Base-by-base conservation (phyloP, 2,329 filamentous ascomycete species). In the Aspergillus chevalieri region DNA sequence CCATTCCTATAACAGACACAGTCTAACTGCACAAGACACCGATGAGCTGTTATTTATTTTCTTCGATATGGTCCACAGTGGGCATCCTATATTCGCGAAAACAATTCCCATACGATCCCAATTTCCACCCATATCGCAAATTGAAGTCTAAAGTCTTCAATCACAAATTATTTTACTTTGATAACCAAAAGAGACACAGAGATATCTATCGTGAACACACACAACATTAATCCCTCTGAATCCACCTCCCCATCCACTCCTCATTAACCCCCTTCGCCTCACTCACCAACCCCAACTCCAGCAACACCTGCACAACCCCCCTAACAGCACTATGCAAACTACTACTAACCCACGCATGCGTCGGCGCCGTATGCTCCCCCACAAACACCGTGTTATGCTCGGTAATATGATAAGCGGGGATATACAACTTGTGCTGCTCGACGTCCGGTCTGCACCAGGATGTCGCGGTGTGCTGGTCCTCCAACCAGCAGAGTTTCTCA, bases 211-310 rank as follows among this genome's bases (percentile, higher is more conserved):
- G n/a, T n/a, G n/a, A n/a, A n/a, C n/a, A n/a, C n/a, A n/a, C n/a
- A 22, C 21, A 22, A 22, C 4, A 22, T 22, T 42, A 21, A 19
- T 42, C 15, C 15, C 19, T 6, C 39, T 46, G 30, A 56, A 84
- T 83, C 82, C 82, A 86, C 53, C 83, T 74, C 5, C 79, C 82
- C 82, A 86, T 85, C 83, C 83, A 86, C 51, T 78, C 78, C 34
- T 80, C 71, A 7, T 79, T 80, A 5, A 84, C 72, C 44, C 76
- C 67, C 68, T 86, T 86, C 2, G 84, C 84, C 67, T 86, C 84
- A 59, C 87, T 83, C 0, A 86, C 82, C 43, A 87, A 65, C 0
- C 84, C 84, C 63, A 86, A 68, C 57, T 81, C 77, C 63, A 63
- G 52, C 9, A 68, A 53, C 33, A 68, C 46, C 51, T 69, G 65